Conservation (phyloP, 768 basidiomycete species). For the Boletellus sp. region DNA sequence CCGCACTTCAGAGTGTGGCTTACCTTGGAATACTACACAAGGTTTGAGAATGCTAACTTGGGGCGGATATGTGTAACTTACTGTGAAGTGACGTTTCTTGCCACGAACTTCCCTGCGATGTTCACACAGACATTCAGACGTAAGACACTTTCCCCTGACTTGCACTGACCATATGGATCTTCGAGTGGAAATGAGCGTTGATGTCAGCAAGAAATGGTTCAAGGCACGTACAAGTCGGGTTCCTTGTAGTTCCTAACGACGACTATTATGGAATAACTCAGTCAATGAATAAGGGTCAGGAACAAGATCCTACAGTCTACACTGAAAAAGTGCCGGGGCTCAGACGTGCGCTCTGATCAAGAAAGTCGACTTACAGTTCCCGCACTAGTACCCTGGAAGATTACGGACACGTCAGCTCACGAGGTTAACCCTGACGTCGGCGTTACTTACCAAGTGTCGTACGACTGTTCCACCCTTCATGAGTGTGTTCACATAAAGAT, state of each 20-base stretch:
- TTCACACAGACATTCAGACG: conserved; percentile 21
- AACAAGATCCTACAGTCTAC: conserved; percentile 59
- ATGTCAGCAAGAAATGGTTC: not conserved
- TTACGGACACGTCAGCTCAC: conserved; percentile 1
- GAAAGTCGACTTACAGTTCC: conserved; percentile 56
- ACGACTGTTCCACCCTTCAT: conserved; percentile 35
- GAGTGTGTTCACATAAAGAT: not conserved
- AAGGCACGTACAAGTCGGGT: conserved; percentile 68
- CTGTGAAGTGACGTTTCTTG: conserved; percentile 80
- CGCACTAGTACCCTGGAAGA: conserved; percentile 59
- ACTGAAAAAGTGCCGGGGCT: conserved; percentile 30
- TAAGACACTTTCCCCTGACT: conserved; percentile 22
- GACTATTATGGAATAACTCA: conserved; percentile 36
- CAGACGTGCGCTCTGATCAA: not conserved
- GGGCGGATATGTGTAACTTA: conserved; percentile 32
- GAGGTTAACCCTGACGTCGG: not conserved
- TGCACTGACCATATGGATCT: conserved; percentile 78
- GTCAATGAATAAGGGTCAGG: not conserved
- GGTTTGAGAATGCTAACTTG: not conserved
- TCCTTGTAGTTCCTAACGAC: conserved; percentile 70
- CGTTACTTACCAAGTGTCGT: conserved; percentile 54
- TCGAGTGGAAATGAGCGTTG: conserved; percentile 5
- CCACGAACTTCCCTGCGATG: conserved; percentile 81
- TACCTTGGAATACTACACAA: conserved; percentile 72
- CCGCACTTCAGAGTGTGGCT: conserved; percentile 11